These are phyloP conservation scores for Backusella parvicylindrica DNA, from an alignment of 192 early-diverging fungal genomes.

Conservation along the genomic window DNA sequence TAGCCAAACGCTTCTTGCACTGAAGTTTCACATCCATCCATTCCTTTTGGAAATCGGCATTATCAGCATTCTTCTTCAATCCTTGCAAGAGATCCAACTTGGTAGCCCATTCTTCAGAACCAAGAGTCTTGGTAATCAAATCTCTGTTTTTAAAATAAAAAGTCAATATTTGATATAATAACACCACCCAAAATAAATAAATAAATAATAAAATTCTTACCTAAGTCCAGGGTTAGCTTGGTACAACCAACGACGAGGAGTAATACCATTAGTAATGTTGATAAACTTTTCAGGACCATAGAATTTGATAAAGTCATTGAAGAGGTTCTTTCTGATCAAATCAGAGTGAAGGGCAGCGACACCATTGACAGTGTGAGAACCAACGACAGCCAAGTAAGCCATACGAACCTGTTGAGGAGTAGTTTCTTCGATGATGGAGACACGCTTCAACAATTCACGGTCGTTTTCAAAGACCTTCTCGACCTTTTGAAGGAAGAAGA, in stretches of 20 bases:
- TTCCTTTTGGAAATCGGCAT: constrained; percentile 69
- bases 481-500: constrained; percentile 95
- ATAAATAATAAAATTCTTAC: too few relatives aligned
- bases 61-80: constrained; percentile 59
- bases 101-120: constrained; percentile 72
- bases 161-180: too few relatives aligned
- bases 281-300: constrained; percentile 86
- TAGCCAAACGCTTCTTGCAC: constrained; percentile 89
- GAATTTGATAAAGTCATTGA: constrained; percentile 86
- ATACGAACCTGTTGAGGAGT: constrained; percentile 93
- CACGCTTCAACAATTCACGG: constrained; percentile 75
- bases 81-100: constrained; percentile 64
- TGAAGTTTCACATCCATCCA: constrained; percentile 89
- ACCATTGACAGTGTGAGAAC: constrained; percentile 94
- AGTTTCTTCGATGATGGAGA: constrained; percentile 95
- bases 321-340: constrained; percentile 78
- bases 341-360: constrained; percentile 87
- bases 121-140: constrained; percentile 81
- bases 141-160: constrained; percentile 17
- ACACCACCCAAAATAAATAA: too few relatives aligned
- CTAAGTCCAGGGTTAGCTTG: constrained; percentile 89
- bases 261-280: constrained; percentile 98
- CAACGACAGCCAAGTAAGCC: constrained; percentile 92
- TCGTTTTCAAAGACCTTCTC: constrained; percentile 85
- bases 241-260: constrained; percentile 95